Base-by-base conservation (phyloP, 2,329 filamentous ascomycete species). In the Diplodia scrobiculata region DNA sequence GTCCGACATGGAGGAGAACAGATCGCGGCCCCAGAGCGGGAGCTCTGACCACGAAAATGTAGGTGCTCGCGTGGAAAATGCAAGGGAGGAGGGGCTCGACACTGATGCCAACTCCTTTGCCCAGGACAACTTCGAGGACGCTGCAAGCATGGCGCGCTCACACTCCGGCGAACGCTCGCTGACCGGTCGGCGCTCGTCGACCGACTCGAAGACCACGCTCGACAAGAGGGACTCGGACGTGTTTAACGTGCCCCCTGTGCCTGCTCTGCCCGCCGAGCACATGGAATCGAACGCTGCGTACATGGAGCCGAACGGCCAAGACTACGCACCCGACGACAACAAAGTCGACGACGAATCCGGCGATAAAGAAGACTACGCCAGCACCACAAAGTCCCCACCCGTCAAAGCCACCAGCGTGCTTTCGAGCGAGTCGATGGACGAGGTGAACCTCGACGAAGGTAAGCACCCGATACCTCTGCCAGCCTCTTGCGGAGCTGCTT, bases 61-160 rank as follows among this genome's bases (percentile, higher is more conserved):
- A 51, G 50, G 64, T 54, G 21, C 27, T 51, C 50, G 55, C 65
- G 36, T 58, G 58, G 50, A 32, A n/a, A n/a, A 34, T 45, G 65
- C 65, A 62, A 66, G 65, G 65, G 47, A 60, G 58, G 58, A 62
- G 58, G 55, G 45, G 63, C 66, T 66, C 67, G 51, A 63, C 63
- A 63, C 67, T 66, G 32, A 66, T 25, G 34, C 32, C 47, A 55
- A 52, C 38, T 60, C 59, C 59, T 65, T 48, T 47, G 45, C 63
- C 62, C 75, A 91, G 89, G 89, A 93, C 72, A 86, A 85, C 17
- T 96, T 96, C 73, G 91, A 96, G 79, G 92, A 97, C 82, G 92
- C 91, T 65, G 81, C 86, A 71, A 89, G 91, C 77, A 85, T 83
- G 67, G 75, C 75, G 59, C 70, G 72, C 73, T 82, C 77, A 69